Evolutionary conservation across 441 rosid genomes (phyloP).

Genomic region (Pelargonium myrrhifolium): DNA sequence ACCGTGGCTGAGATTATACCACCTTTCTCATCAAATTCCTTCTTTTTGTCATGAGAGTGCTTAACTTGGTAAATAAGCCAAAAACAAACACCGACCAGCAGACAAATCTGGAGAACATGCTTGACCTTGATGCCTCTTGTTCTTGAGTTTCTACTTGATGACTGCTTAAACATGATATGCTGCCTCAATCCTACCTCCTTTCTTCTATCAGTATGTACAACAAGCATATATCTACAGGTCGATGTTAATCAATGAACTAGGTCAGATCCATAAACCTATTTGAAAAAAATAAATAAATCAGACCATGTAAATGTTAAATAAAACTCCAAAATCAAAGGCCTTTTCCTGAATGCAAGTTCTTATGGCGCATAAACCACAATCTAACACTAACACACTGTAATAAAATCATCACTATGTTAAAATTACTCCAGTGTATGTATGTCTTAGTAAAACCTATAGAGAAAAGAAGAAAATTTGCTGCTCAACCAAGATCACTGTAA

Average conservation of each 20-base stretch:
- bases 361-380: too few species aligned
- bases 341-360: too few species aligned
- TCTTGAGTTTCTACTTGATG: slow-evolving; percentile 56
- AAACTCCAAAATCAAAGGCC: too few species aligned
- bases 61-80: slow-evolving; percentile 91
- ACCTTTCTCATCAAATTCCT: background rate
- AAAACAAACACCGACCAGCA: slow-evolving; percentile 71
- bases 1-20: background rate
- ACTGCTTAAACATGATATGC: slow-evolving; percentile 55
- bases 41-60: slow-evolving; percentile 23
- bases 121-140: slow-evolving; percentile 59
- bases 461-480: too few species aligned
- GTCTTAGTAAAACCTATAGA: too few species aligned
- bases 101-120: slow-evolving; percentile 65
- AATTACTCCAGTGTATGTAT: too few species aligned
- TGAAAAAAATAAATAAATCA: too few species aligned
- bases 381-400: too few species aligned
- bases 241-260: background rate
- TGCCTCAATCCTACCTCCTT: slow-evolving; percentile 13
- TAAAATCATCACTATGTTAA: too few species aligned
- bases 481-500: too few species aligned
- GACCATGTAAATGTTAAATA: too few species aligned
- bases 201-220: slow-evolving; percentile 9
- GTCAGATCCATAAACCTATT: background rate
- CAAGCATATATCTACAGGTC: background rate